Evolutionary conservation across 1,139 yeast genomes (phyloP).

Genomic region (Entelexis sorbosivorans): DNA sequence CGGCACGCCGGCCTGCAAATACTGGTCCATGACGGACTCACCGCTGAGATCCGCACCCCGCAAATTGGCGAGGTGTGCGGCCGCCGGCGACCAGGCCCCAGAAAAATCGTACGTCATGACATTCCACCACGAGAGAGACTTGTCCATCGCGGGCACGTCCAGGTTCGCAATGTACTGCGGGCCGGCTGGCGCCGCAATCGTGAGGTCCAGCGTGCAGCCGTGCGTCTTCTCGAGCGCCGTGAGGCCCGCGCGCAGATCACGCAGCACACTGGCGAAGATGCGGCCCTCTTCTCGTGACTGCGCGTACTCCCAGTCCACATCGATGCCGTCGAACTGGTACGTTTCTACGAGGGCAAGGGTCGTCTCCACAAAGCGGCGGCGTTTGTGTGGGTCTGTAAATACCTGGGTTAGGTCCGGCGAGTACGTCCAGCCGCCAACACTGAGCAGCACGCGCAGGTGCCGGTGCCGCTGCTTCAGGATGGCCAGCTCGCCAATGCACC

Average conservation of each 20-base stretch:
- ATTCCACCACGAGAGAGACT: slow-evolving; percentile 58
- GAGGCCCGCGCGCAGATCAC: slow-evolving; percentile 38
- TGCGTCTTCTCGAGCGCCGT: slow-evolving; percentile 36
- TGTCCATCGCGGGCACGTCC: slow-evolving; percentile 44
- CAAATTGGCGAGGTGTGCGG: slow-evolving; percentile 64
- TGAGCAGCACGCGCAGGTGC: slow-evolving; percentile 49
- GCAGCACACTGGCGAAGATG: slow-evolving; percentile 21
- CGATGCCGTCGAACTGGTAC: slow-evolving; percentile 78
- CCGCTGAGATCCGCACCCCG: slow-evolving; percentile 43
- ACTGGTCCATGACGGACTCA: slow-evolving; percentile 41
- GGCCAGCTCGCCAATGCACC: slow-evolving; percentile 48
- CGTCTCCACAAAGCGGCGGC: slow-evolving; percentile 42
- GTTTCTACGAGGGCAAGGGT: slow-evolving; percentile 40
- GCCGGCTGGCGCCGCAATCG: slow-evolving; percentile 72
- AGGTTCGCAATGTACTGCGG: slow-evolving; percentile 37
- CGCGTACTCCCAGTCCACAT: slow-evolving; percentile 94
- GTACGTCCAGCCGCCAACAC: slow-evolving; percentile 86
- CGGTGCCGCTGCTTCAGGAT: slow-evolving; percentile 42
- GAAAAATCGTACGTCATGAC: slow-evolving; percentile 83
- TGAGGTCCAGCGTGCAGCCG: slow-evolving; percentile 38
- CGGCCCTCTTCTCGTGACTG: slow-evolving; percentile 33
- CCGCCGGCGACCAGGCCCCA: slow-evolving; percentile 60
- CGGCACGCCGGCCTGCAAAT: slow-evolving; percentile 37
- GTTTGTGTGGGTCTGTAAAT: slow-evolving; percentile 32
- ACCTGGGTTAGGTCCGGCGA: slow-evolving; percentile 42